Evolutionary conservation across 176 grass and related monocot species (phyloP).

Genomic region (Bromus sterilis): DNA sequence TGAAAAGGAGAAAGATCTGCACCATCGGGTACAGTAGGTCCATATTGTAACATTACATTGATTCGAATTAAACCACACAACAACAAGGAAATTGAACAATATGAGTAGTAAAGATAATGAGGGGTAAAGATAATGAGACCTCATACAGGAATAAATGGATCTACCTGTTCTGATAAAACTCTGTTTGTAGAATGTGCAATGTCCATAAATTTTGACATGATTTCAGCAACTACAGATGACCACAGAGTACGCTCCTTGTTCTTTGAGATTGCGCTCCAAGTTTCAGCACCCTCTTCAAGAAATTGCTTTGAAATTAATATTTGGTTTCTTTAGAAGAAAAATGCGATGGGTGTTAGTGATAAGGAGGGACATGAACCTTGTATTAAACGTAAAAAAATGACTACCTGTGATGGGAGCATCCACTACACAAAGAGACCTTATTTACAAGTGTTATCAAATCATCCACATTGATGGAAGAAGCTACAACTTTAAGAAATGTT

Average conservation of each 20-base stretch:
- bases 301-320: constrained; percentile 75
- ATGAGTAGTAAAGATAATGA: too few relatives aligned
- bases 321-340: constrained; percentile 59
- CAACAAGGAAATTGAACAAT: too few relatives aligned
- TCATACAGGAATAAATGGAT: too few relatives aligned
- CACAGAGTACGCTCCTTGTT: constrained; percentile 71
- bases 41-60: too few relatives aligned
- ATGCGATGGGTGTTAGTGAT: background rate
- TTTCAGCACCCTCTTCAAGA: constrained; percentile 54
- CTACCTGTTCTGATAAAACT: too few relatives aligned
- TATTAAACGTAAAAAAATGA: background rate
- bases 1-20: too few relatives aligned
- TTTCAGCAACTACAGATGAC: constrained; percentile 57
- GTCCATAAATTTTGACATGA: constrained; percentile 59
- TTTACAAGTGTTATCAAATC: constrained; percentile 62
- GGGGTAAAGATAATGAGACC: too few relatives aligned
- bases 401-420: constrained; percentile 89
- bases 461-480: constrained; percentile 46
- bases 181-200: constrained; percentile 49
- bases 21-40: too few relatives aligned
- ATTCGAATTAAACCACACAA: too few relatives aligned
- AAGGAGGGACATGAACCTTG: background rate
- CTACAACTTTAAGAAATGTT: constrained; percentile 52
- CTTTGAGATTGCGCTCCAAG: constrained; percentile 62
- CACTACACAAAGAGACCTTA: constrained; percentile 63